Percentiles rank a stretch among this genome's conserved stretches.
phyloP scores from a whole-genome alignment of 768 basidiomycete species.

The Lactarius evosmus region DNA sequence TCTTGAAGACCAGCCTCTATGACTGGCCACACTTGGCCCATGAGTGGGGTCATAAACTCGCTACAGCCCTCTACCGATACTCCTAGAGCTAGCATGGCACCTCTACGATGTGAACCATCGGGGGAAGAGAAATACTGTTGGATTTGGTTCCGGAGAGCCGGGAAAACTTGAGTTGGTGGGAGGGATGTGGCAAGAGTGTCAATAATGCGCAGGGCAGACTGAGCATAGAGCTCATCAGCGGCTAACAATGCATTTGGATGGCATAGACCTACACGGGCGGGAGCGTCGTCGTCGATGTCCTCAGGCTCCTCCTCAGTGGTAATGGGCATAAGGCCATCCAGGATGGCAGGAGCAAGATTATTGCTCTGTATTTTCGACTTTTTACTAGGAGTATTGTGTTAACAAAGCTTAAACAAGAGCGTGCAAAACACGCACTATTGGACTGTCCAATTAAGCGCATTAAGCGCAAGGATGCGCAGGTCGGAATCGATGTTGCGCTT shows the following conservation, averaged over 20 bases:
- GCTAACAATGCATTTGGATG: not conserved
- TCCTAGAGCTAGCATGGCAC: slow-evolving; percentile 92
- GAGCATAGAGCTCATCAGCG: slow-evolving; percentile 18
- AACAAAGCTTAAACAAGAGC: slow-evolving; percentile 13
- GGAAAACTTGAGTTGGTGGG: slow-evolving; percentile 95
- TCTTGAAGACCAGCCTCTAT: slow-evolving; percentile 88
- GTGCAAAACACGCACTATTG: slow-evolving; percentile 65
- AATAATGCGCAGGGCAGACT: slow-evolving; percentile 93
- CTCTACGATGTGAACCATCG: slow-evolving; percentile 77
- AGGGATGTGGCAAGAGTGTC: slow-evolving; percentile 89
- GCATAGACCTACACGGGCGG: slow-evolving; percentile 66
- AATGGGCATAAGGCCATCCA: slow-evolving; percentile 91
- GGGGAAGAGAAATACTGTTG: slow-evolving; percentile 79
- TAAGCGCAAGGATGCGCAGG: slow-evolving; percentile 85
- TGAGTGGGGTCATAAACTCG: slow-evolving; percentile 94
- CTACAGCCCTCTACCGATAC: slow-evolving; percentile 96
- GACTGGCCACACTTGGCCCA: slow-evolving; percentile 90
- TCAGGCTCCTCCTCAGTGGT: slow-evolving; percentile 92
- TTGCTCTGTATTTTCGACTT: slow-evolving; percentile 91
- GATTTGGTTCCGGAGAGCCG: slow-evolving; percentile 78
- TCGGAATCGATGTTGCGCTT: slow-evolving; percentile 74
- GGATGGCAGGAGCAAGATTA: slow-evolving; percentile 77
- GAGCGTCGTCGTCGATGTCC: slow-evolving; percentile 90
- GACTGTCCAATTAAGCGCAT: slow-evolving; percentile 94
- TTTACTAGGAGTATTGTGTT: slow-evolving; percentile 56